Base-by-base conservation (phyloP, 805 yeast genomes). In the Ogataea ganodermae region DNA sequence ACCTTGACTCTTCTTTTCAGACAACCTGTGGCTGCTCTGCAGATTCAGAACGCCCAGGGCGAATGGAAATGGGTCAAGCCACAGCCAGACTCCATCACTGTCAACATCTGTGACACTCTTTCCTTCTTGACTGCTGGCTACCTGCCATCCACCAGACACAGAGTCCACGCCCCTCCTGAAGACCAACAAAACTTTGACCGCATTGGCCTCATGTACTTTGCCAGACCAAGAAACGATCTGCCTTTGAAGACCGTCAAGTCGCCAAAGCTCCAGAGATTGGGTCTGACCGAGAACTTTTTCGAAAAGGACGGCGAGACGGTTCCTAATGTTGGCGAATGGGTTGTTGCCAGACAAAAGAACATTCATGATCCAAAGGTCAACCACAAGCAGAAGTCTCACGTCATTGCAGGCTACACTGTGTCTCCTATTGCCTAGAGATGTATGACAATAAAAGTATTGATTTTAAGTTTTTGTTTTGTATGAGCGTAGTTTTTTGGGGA, bases 11-110 rank as follows among this genome's bases (percentile, higher is more conserved):
- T 68, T 14, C 53, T 68, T 18, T 67, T 56, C 55, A 65, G 66
- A 48, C 72, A 68, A 49, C 63, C 63, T 6, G 71, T 68, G 4
- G 69, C 69, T 2, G 71, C 70, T 3, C 58, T 68, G 21, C 72
- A 68, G 42, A 64, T 67, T 32, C 63, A 61, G 45, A 69, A 66
- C 50, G 45, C 59, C 17, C 51, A 57, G 31, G 72, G 70, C 1
- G 50, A 55, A 7, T 68, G 72, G 72, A 63, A 65, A 48, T 67
- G 66, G 49, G 68, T 68, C 22, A 61, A 58, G 45, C 72, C 71
- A 1, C 67, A 63, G 6, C 54, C 55, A 8, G 62, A 62, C 4
- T 67, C 68, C 3, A 62, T 67, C 28, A 66, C 67, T 20, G 66
- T 69, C 50, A 68, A 68, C 48, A 60, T 67, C 42, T 70, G 71